Evolutionary conservation across 2,329 filamentous ascomycete species (phyloP).

Genomic region (Aspergillus uvarum): DNA sequence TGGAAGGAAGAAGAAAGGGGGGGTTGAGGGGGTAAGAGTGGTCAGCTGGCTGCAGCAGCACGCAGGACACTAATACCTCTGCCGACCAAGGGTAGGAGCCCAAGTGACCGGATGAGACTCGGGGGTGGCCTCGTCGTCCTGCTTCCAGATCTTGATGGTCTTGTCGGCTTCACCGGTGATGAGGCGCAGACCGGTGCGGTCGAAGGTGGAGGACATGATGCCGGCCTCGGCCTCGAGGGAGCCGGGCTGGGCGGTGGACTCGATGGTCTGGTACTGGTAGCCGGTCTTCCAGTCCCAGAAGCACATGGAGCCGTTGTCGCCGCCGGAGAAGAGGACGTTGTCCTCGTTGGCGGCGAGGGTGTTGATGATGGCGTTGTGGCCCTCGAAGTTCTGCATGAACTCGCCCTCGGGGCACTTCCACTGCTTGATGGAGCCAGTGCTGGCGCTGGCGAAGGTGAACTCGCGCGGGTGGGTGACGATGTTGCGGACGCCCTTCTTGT

Average conservation of each 20-base stretch:
- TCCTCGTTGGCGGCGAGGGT: slow-evolving; percentile 90
- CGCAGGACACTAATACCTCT: slow-evolving; percentile 62
- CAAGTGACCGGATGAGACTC: slow-evolving; percentile 91
- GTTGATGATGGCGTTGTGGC: slow-evolving; percentile 96
- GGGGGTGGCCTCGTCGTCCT: slow-evolving; percentile 84
- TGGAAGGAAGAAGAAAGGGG: slow-evolving; percentile 15
- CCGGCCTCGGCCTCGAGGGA: slow-evolving; percentile 92
- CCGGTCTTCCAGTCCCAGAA: slow-evolving; percentile 99
- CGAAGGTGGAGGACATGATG: slow-evolving; percentile 91
- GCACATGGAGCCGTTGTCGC: slow-evolving; percentile 91
- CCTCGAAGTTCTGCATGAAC: slow-evolving; percentile 99
- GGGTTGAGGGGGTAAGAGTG: not conserved
- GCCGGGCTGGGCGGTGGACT: slow-evolving; percentile 90
- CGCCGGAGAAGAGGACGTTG: slow-evolving; percentile 91
- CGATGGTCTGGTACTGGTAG: slow-evolving; percentile 82
- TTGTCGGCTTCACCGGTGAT: slow-evolving; percentile 97
- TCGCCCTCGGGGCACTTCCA: slow-evolving; percentile 98
- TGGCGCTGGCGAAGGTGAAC: slow-evolving; percentile 93
- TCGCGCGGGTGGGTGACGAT: slow-evolving; percentile 84
- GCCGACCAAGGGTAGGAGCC: slow-evolving; percentile 76
- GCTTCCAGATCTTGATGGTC: slow-evolving; percentile 98
- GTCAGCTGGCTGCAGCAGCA: no score
- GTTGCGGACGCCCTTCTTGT: slow-evolving; percentile 93
- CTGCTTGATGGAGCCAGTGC: slow-evolving; percentile 93
- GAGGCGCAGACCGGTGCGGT: slow-evolving; percentile 80